phyloP scores from a whole-genome alignment of 805 yeast species.

The Lachancea lanzarotensis region DNA sequence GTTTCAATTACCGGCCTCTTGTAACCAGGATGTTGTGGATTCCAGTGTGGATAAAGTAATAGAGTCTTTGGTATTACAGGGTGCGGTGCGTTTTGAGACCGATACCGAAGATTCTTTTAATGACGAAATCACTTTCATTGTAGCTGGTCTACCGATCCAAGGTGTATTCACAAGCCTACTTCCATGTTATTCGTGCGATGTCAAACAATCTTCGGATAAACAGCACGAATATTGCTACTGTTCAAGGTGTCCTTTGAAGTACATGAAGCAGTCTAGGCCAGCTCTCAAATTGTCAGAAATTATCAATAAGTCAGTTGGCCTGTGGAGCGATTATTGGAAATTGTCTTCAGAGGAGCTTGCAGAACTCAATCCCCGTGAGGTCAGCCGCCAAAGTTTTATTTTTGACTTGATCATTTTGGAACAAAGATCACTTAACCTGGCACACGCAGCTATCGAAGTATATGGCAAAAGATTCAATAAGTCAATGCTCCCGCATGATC shows the following conservation, averaged over 20 bases:
- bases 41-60: conserved; percentile 45
- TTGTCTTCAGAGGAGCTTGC: conserved; percentile 47
- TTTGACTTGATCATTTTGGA: conserved; percentile 71
- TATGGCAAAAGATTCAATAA: conserved; percentile 43
- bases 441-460: conserved; percentile 54
- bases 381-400: conserved; percentile 65
- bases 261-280: conserved; percentile 12
- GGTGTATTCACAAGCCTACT: conserved; percentile 34
- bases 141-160: conserved; percentile 30
- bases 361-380: conserved; percentile 43
- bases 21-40: conserved; percentile 44
- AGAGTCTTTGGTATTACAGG: conserved; percentile 35
- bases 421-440: conserved; percentile 60
- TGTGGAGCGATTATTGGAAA: conserved; percentile 66
- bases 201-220: conserved; percentile 4
- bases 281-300: conserved; percentile 31
- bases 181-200: conserved; percentile 29
- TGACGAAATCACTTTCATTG: conserved; percentile 31
- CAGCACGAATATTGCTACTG: conserved; percentile 8
- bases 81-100: conserved; percentile 38
- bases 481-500: conserved; percentile 41
- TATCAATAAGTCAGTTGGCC: conserved; percentile 35
- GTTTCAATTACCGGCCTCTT: conserved; percentile 44
- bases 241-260: conserved; percentile 14
- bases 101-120: conserved; percentile 25